Conservation (phyloP, 2,329 filamentous ascomycete genomes). For the Fusarium sp. region DNA sequence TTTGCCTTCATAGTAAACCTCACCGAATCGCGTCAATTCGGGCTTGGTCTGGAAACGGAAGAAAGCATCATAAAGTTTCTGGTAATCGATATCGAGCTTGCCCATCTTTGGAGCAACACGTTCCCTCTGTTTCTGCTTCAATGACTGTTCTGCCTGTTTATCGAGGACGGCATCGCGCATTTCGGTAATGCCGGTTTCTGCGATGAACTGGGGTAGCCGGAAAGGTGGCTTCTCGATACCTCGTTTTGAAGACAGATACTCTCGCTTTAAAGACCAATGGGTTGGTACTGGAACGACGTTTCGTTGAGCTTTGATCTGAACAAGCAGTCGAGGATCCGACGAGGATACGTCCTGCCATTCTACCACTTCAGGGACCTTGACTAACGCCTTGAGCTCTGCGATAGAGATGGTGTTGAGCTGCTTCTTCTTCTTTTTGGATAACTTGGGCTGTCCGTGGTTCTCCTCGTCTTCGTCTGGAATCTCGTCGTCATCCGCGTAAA, state of each 20-base stretch:
- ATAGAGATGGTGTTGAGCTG: slow-evolving; percentile 91
- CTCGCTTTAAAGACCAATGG: slow-evolving; percentile 96
- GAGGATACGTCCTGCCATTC: slow-evolving; percentile 98
- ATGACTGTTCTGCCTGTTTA: slow-evolving; percentile 89
- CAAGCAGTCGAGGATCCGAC: slow-evolving; percentile 85
- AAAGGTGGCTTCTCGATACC: slow-evolving; percentile 97
- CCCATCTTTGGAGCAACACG: slow-evolving; percentile 96
- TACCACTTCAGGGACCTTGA: slow-evolving; percentile 90
- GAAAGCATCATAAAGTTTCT: slow-evolving; percentile 97
- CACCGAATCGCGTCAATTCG: slow-evolving; percentile 90
- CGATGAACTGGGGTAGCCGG: slow-evolving; percentile 92
- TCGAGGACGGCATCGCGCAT: slow-evolving; percentile 97
- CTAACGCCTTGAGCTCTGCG: slow-evolving; percentile 92
- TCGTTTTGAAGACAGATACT: slow-evolving; percentile 96
- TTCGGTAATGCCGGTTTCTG: slow-evolving; percentile 95
- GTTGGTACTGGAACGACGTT: slow-evolving; percentile 95
- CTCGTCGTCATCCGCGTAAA: slow-evolving; percentile 84
- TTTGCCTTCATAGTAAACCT: slow-evolving; percentile 99
- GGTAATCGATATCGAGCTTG: slow-evolving; percentile 97
- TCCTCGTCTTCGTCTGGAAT: slow-evolving; percentile 88
- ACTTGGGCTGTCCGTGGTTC: slow-evolving; percentile 68
- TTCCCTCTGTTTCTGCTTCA: slow-evolving; percentile 97
- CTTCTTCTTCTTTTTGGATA: slow-evolving; percentile 97
- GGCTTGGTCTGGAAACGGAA: slow-evolving; percentile 98
- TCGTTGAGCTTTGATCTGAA: slow-evolving; percentile 93